phyloP scores from a whole-genome alignment of 305 asterid genomes.

The Stenogyne calaminthoides region DNA sequence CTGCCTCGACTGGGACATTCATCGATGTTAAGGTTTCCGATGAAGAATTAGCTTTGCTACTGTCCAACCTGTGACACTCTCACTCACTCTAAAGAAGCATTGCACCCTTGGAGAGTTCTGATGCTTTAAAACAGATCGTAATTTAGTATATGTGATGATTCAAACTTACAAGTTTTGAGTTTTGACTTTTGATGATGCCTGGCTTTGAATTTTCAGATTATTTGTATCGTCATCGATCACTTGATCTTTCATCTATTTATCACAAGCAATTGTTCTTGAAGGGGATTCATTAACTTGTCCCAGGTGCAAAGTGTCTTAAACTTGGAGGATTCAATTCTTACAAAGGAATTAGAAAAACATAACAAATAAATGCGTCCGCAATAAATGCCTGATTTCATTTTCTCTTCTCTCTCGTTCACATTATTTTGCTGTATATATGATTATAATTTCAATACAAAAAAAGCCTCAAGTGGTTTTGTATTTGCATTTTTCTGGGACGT shows the following conservation, averaged over 20 bases:
- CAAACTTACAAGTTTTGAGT: background rate
- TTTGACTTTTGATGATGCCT: too few relatives aligned
- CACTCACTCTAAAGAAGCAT: background rate
- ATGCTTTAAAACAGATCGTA: background rate
- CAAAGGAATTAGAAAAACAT: too few relatives aligned
- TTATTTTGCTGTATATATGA: background rate
- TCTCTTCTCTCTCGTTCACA: too few relatives aligned
- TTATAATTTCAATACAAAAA: background rate
- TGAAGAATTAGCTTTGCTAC: slow-evolving; percentile 70
- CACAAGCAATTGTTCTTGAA: background rate
- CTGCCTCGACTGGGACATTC: slow-evolving; percentile 67
- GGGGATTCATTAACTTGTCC: too few relatives aligned
- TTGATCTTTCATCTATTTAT: background rate
- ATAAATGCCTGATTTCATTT: too few relatives aligned
- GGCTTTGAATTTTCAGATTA: background rate
- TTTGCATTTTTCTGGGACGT: background rate
- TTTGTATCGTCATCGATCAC: background rate
- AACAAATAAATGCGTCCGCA: too few relatives aligned
- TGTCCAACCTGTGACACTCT: slow-evolving; percentile 56
- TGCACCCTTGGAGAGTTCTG: background rate
- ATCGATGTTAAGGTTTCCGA: slow-evolving; percentile 65
- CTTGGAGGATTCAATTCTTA: too few relatives aligned
- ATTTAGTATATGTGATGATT: background rate
- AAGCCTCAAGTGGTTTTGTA: background rate
- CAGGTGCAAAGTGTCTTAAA: too few relatives aligned